phyloP scores from a whole-genome alignment of 23 red algal genomes.

The Gracilaria caudata region DNA sequence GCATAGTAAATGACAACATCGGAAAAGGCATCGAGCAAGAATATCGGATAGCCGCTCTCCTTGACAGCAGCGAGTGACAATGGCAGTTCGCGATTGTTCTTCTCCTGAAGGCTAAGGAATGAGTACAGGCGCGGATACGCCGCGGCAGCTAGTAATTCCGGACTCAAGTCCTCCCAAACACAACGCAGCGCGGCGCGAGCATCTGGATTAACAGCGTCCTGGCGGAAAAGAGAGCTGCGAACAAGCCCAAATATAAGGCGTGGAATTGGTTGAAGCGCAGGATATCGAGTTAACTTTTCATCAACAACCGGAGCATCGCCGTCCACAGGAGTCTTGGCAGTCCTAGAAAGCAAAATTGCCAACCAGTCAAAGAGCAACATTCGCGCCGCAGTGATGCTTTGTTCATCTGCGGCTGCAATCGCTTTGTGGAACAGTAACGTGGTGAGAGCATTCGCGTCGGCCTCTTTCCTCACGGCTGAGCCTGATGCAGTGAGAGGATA shows the following conservation, averaged over 20 bases:
- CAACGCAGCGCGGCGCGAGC: constrained; percentile 42
- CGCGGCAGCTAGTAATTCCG: constrained; percentile 47
- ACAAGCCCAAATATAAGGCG: constrained; percentile 54
- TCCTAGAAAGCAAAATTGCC: constrained; percentile 40
- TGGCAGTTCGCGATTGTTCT: constrained; percentile 26
- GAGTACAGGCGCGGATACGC: constrained; percentile 57
- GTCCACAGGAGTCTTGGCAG: not conserved
- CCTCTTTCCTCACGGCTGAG: constrained; percentile 30
- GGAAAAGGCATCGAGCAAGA: constrained; percentile 68
- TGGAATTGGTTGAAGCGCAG: constrained; percentile 32
- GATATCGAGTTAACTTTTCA: constrained; percentile 10
- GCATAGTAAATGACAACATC: constrained; percentile 57
- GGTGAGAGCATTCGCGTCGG: constrained; percentile 52
- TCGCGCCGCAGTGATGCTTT: constrained; percentile 45
- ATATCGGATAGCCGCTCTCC: constrained; percentile 58
- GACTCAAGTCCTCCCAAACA: constrained; percentile 67
- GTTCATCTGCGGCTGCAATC: constrained; percentile 36
- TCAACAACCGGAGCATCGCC: constrained; percentile 14
- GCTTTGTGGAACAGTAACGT: constrained; percentile 62
- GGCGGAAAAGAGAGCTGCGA: constrained; percentile 64
- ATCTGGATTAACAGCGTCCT: constrained; percentile 58
- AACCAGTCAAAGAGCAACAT: constrained; percentile 66
- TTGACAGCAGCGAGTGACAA: constrained; percentile 49
- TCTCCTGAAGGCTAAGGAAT: constrained; percentile 56
- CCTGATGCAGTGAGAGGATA: constrained; percentile 17